Conservation (phyloP, 1,139 yeast genomes). For the Lodderomyces beijingensis region DNA sequence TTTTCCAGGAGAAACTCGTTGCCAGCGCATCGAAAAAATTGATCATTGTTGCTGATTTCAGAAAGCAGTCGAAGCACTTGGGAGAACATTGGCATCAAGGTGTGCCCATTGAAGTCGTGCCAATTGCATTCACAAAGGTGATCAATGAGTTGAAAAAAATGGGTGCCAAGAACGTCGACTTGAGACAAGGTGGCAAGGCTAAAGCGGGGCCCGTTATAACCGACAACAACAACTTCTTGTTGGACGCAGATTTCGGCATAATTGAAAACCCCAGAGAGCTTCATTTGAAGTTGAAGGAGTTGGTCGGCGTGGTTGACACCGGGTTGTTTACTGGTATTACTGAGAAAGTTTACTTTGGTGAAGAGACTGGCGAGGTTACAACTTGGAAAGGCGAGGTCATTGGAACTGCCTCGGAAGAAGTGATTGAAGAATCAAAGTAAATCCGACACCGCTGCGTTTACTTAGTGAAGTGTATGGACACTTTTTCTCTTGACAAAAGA, state of each 20-base stretch:
- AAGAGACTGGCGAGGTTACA: constrained; percentile 61
- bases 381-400: constrained; percentile 9
- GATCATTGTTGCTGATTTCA: constrained; percentile 86
- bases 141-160: constrained; percentile 53
- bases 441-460: too few relatives aligned
- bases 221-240: constrained; percentile 88
- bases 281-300: constrained; percentile 61
- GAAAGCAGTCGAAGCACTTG: constrained; percentile 65
- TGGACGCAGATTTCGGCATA: constrained; percentile 91
- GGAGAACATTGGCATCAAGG: constrained; percentile 88
- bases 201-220: constrained; percentile 99
- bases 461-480: too few relatives aligned
- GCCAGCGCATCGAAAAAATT: constrained; percentile 76
- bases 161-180: constrained; percentile 62
- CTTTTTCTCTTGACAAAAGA: too few relatives aligned
- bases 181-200: constrained; percentile 85
- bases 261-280: constrained; percentile 57
- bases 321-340: constrained; percentile 80
- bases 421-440: constrained; percentile 1
- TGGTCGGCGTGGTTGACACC: constrained; percentile 96
- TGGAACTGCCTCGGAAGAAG: background rate
- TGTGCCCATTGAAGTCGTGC: constrained; percentile 93
- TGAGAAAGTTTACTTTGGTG: constrained; percentile 82
- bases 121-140: constrained; percentile 80
- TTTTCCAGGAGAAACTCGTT: constrained; percentile 93